phyloP scores from a whole-genome alignment of 169 alveolate genomes.

The Besnoitia besnoiti region DNA sequence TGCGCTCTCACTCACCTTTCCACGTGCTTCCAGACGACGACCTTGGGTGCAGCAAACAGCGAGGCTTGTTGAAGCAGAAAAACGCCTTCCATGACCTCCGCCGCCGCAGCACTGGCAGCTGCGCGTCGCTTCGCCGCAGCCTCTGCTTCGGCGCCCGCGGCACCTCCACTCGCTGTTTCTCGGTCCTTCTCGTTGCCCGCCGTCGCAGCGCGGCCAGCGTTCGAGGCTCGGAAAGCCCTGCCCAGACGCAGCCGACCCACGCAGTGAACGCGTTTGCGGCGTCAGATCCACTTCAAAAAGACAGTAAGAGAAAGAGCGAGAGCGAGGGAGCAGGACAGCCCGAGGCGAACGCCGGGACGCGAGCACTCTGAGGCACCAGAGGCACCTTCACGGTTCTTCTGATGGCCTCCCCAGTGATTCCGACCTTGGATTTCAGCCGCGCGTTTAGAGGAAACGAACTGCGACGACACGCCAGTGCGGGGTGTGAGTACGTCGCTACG shows the following conservation, averaged over 20 bases:
- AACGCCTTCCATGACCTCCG: conserved; percentile 16
- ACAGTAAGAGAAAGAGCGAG: not conserved
- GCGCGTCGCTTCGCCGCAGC: not conserved
- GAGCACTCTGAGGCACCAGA: too few species aligned
- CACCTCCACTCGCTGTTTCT: not conserved
- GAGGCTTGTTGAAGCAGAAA: not conserved
- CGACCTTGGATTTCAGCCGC: too few species aligned
- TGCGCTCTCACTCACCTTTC: not conserved
- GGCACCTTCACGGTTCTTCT: too few species aligned
- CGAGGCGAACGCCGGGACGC: not conserved
- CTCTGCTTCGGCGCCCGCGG: not conserved
- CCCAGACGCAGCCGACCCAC: not conserved
- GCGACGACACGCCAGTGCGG: too few species aligned
- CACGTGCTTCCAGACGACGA: not conserved
- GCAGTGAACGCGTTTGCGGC: too few species aligned
- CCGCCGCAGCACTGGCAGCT: not conserved
- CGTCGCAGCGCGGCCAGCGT: not conserved
- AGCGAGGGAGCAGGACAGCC: not conserved
- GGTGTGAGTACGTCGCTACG: too few species aligned
- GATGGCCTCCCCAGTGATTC: too few species aligned
- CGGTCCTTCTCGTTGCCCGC: not conserved
- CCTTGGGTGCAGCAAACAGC: not conserved
- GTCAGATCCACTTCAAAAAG: too few species aligned
- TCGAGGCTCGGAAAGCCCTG: not conserved
- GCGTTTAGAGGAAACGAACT: too few species aligned